Evolutionary conservation across 1,284 basidiomycete genomes (phyloP).

Genomic region (Ceratobasidium sp.): DNA sequence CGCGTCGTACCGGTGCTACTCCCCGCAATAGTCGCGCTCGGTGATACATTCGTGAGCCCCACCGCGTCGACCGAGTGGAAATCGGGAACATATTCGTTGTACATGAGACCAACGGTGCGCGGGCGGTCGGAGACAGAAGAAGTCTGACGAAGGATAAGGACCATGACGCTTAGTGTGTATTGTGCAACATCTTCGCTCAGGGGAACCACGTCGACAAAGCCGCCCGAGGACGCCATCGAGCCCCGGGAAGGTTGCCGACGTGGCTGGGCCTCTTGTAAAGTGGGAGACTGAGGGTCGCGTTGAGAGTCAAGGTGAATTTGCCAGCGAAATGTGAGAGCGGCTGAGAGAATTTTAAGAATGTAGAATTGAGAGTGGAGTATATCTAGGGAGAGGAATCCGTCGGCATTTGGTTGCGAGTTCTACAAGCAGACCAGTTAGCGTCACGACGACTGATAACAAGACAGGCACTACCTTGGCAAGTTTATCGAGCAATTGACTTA

Average conservation of each 20-base stretch:
- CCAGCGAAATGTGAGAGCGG: constrained; percentile 86
- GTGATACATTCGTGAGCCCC: constrained; percentile 50
- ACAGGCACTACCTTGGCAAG: constrained; percentile 72
- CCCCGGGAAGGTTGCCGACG: constrained; percentile 52
- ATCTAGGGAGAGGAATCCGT: constrained; percentile 72
- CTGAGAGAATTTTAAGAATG: constrained; percentile 85
- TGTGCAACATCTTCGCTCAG: constrained; percentile 90
- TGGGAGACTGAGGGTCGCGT: constrained; percentile 35
- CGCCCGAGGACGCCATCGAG: constrained; percentile 24
- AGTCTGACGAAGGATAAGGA: constrained; percentile 83
- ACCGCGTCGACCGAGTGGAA: constrained; percentile 69
- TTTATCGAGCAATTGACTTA: constrained; percentile 81
- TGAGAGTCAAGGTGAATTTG: constrained; percentile 51
- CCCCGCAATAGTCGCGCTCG: constrained; percentile 42
- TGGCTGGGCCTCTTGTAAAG: constrained; percentile 1
- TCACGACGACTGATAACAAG: constrained; percentile 35
- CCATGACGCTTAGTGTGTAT: constrained; percentile 86
- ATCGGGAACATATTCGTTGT: constrained; percentile 77
- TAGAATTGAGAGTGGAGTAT: constrained; percentile 92
- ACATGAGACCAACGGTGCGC: constrained; percentile 72
- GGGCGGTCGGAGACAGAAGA: constrained; percentile 70
- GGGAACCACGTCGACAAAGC: constrained; percentile 77
- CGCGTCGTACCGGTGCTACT: constrained; percentile 30
- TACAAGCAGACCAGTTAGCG: constrained; percentile 39
- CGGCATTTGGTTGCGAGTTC: constrained; percentile 65